These are phyloP conservation scores for Aquilaria agallochum DNA, from an alignment of 441 rosid genomes.

Conservation along the genomic window DNA sequence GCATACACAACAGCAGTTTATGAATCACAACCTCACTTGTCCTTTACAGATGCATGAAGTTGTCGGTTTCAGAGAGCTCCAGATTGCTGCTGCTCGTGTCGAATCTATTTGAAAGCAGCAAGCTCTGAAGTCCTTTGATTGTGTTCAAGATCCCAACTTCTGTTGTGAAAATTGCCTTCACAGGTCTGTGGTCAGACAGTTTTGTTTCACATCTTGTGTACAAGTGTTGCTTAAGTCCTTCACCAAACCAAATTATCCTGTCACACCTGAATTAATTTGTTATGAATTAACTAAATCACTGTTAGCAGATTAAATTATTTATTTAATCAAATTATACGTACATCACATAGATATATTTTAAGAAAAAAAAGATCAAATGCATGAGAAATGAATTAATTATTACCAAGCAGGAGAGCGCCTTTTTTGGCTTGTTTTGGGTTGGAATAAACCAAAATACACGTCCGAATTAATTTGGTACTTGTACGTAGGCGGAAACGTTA, in stretches of 20 bases:
- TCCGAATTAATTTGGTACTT: slow-evolving; percentile 74
- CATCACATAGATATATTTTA: background rate
- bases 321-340: background rate
- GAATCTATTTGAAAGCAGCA: slow-evolving; percentile 55
- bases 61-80: too few species aligned
- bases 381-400: background rate
- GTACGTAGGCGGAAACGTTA: slow-evolving; percentile 86
- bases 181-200: slow-evolving; percentile 75
- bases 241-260: slow-evolving; percentile 63
- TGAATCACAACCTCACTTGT: too few species aligned
- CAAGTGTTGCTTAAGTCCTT: slow-evolving; percentile 51
- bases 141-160: slow-evolving; percentile 35
- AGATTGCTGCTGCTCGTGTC: slow-evolving; percentile 24
- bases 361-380: too few species aligned
- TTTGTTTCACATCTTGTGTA: slow-evolving; percentile 58
- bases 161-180: slow-evolving; percentile 50
- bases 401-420: slow-evolving; percentile 97
- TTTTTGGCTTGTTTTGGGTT: slow-evolving; percentile 50
- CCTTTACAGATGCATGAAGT: too few species aligned
- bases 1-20: too few species aligned
- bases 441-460: slow-evolving; percentile 55
- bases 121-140: slow-evolving; percentile 30
- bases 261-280: slow-evolving; percentile 45
- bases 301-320: too few species aligned
- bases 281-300: too few species aligned